phyloP scores from a whole-genome alignment of 495 filamentous ascomycete genomes.

The Neurospora africana region DNA sequence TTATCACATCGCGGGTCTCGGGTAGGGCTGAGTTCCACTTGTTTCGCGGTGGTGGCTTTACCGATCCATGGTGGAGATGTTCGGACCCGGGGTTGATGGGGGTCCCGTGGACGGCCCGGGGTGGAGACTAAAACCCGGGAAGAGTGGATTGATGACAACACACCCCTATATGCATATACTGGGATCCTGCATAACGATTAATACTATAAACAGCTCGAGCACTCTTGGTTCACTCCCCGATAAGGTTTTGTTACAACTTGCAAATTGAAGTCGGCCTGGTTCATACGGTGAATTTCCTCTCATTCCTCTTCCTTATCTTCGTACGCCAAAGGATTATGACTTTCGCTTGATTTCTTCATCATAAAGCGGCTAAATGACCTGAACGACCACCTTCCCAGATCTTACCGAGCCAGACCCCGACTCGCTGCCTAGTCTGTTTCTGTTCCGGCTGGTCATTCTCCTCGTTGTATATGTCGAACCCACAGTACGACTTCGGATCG shows the following conservation, averaged over 20 bases:
- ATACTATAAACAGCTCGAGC: not conserved
- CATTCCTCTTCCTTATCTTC: no score
- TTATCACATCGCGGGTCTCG: not conserved
- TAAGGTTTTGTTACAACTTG: not conserved
- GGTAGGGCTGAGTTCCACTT: not conserved
- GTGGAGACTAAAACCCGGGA: not conserved
- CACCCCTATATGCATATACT: not conserved
- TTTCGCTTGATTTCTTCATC: no score
- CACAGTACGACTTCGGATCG: slow-evolving; percentile 19
- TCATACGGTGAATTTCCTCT: no score
- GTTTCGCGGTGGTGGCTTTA: not conserved
- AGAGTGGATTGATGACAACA: not conserved
- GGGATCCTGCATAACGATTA: not conserved
- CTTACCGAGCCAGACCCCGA: not conserved
- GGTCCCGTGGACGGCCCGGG: not conserved
- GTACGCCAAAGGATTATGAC: no score
- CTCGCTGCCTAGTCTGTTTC: not conserved
- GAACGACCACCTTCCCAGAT: not conserved
- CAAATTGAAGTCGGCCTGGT: not conserved
- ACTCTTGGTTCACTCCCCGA: not conserved
- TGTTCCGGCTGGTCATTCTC: slow-evolving; percentile 21
- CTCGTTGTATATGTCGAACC: slow-evolving; percentile 28
- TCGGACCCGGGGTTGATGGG: not conserved
- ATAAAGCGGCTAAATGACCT: not conserved
- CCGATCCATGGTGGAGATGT: not conserved